Base-by-base conservation (phyloP, 306 rosid species). In the Vigna trinervia region DNA sequence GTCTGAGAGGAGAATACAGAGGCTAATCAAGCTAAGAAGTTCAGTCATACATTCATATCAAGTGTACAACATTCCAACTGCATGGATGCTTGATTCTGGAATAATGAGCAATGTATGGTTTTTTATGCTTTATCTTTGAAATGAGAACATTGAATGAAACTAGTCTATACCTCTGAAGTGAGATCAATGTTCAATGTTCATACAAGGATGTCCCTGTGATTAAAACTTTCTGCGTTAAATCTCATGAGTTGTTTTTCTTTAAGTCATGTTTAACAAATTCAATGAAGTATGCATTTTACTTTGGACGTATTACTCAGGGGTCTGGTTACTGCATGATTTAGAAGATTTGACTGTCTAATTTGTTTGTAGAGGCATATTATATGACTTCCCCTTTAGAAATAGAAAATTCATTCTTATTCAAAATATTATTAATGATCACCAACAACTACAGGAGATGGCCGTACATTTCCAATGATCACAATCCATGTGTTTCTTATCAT, bases 71-170 rank as follows among this genome's bases (percentile, higher is more conserved):
- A 89, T 94, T 79, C 97, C 98, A 77, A 88, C 85, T 53, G 84
- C 85, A 60, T 94, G 98, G 98, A 94, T 91, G 98, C 97, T 94
- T 60, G 98, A 94, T 83, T 86, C 97, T 1, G 98, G 98, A 76
- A 84, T 91, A 52, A 81, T 66, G 84, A 81, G 83, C 73, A 88
- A 87, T 90, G 98, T 94, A 82, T 84, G 15, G 19, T 64, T 63
- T 59, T 58, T 48, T 71, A 47, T 76, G 60, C 13, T 28, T 28
- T 30, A 58, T 19, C 61, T 67, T 45, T 64, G 64, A 62, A 46
- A 74, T 45, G 47, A 62, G 17, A 43, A 38, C 69, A 66, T 28
- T 70, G 12, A 41, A 14, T 45, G 46, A 57, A 23, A 72, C 4
- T 70, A 4, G 43, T 66, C 34, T 61, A 65, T 12, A 56, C n/a